These are phyloP conservation scores for Fomitopsis betulina DNA, from an alignment of 1,284 basidiomycete genomes.

Conservation along the genomic window DNA sequence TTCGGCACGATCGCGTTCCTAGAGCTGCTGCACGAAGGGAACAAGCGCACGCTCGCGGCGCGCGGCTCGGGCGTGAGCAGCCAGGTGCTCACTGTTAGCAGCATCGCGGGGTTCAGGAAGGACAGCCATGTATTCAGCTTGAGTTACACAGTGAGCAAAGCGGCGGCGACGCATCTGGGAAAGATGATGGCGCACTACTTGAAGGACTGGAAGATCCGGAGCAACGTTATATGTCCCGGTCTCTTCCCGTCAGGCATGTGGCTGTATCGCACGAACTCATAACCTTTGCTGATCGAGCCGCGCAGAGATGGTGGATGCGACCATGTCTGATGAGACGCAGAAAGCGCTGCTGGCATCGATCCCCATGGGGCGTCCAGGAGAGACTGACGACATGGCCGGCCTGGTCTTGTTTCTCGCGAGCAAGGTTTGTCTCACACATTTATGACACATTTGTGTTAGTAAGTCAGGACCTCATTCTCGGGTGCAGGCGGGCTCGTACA, in stretches of 20 bases:
- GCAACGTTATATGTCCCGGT: conserved; percentile 67
- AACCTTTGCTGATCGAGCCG: neutral
- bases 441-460: neutral
- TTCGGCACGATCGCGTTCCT: conserved; percentile 71
- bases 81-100: conserved; percentile 60
- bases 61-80: conserved; percentile 24
- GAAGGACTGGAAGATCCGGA: conserved; percentile 68
- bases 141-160: conserved; percentile 70
- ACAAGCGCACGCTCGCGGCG: conserved; percentile 36
- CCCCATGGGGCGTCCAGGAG: conserved; percentile 56
- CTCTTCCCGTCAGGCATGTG: conserved; percentile 63
- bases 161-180: conserved; percentile 63
- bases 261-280: neutral
- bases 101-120: conserved; percentile 59
- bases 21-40: conserved; percentile 65
- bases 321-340: conserved; percentile 40
- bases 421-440: conserved; percentile 16
- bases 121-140: conserved; percentile 59
- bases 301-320: conserved; percentile 60
- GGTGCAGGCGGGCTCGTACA: conserved; percentile 58
- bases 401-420: conserved; percentile 68
- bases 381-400: conserved; percentile 62
- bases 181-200: conserved; percentile 68
- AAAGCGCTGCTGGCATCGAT: conserved; percentile 33
- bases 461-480: conserved; percentile 22